phyloP scores from a whole-genome alignment of 176 grass and related monocot species.

The Zea luxurians region DNA sequence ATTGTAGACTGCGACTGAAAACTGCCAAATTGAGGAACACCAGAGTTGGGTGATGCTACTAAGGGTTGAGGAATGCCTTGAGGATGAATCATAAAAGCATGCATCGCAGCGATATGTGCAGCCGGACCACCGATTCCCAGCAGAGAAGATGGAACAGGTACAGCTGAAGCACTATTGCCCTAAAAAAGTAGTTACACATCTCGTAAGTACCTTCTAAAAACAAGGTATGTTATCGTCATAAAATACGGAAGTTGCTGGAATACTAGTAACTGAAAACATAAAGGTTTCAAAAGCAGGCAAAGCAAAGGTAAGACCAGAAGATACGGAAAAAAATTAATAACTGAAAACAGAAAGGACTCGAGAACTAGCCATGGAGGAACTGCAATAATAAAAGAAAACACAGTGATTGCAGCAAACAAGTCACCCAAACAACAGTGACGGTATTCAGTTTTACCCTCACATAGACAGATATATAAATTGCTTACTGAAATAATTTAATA shows the following conservation, averaged over 20 bases:
- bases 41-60: constrained; percentile 55
- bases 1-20: constrained; percentile 43
- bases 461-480: constrained; percentile 1
- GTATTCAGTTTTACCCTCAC: not conserved
- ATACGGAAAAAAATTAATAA: not conserved
- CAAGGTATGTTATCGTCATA: not conserved
- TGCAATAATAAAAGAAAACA: not conserved
- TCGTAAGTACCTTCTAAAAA: not conserved
- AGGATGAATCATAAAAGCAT: constrained; percentile 78
- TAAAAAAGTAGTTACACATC: constrained; percentile 24
- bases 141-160: constrained; percentile 58
- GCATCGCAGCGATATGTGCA: constrained; percentile 58
- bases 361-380: not conserved
- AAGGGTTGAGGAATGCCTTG: constrained; percentile 60
- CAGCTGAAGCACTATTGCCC: constrained; percentile 46
- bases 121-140: constrained; percentile 52
- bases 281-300: not conserved
- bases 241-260: not conserved
- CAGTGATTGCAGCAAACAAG: not conserved
- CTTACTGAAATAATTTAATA: constrained; percentile 37
- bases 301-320: not conserved
- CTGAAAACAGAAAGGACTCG: too few relatives aligned
- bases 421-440: not conserved
- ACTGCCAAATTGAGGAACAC: constrained; percentile 62
- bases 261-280: not conserved